Evolutionary conservation across 2,329 filamentous ascomycete genomes (phyloP).

Genomic region (Fusarium zealandicum): DNA sequence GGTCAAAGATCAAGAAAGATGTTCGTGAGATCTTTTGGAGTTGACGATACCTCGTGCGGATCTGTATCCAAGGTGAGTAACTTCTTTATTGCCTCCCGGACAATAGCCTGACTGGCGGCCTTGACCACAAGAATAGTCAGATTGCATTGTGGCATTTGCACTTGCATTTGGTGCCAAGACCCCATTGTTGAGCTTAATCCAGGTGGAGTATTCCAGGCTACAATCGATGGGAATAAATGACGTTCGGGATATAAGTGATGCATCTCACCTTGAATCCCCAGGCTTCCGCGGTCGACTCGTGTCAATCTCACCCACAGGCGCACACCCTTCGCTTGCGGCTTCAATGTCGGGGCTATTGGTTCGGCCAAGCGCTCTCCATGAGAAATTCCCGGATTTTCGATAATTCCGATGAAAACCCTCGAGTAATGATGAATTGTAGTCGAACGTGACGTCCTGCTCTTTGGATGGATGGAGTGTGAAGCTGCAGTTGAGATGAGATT

Average conservation of each 20-base stretch:
- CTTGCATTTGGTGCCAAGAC: neutral
- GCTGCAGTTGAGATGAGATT: constrained; percentile 29
- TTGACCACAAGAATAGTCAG: neutral
- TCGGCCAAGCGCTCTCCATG: neutral
- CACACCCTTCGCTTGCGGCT: neutral
- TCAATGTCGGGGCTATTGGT: neutral
- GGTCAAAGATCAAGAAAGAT: neutral
- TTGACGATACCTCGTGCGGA: neutral
- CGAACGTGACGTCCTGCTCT: constrained; percentile 11
- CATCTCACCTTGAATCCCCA: constrained; percentile 21
- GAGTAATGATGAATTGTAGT: constrained; percentile 24
- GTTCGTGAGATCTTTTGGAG: neutral
- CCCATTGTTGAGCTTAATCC: neutral
- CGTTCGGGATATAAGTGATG: neutral
- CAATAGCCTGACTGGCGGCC: constrained; percentile 5
- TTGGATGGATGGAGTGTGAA: constrained; percentile 30
- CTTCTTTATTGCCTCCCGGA: constrained; percentile 11
- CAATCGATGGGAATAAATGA: neutral
- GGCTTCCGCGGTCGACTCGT: neutral
- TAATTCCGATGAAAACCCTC: constrained; percentile 3
- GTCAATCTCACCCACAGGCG: constrained; percentile 26
- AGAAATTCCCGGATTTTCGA: neutral
- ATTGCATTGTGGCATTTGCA: neutral
- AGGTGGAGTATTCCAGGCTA: neutral
- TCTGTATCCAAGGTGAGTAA: constrained; percentile 18